phyloP scores from a whole-genome alignment of 495 filamentous ascomycete species.

The Aspergillus steynii region DNA sequence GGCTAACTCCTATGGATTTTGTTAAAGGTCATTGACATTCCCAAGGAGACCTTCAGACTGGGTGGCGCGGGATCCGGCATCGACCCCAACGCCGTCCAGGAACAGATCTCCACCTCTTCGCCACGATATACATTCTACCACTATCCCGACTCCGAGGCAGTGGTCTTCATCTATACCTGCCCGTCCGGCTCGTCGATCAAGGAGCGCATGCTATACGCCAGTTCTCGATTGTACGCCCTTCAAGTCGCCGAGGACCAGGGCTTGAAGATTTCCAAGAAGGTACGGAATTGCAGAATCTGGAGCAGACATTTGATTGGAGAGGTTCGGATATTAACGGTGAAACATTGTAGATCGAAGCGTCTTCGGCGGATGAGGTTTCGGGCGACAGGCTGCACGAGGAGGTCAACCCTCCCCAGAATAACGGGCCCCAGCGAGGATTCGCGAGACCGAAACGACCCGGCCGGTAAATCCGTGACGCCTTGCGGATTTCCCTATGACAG shows the following conservation, averaged over 20 bases:
- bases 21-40: slow-evolving; percentile 58
- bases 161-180: slow-evolving; percentile 95
- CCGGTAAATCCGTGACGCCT: slow-evolving; percentile 29
- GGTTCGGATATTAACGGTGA: slow-evolving; percentile 12
- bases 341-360: slow-evolving; percentile 58
- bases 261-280: slow-evolving; percentile 73
- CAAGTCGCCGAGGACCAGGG: slow-evolving; percentile 68
- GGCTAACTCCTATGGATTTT: slow-evolving; percentile 26
- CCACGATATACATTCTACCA: slow-evolving; percentile 92
- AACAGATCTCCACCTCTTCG: slow-evolving; percentile 72
- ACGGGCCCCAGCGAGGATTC: slow-evolving; percentile 67
- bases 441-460: slow-evolving; percentile 89
- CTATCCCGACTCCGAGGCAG: slow-evolving; percentile 60
- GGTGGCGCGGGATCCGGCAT: slow-evolving; percentile 54
- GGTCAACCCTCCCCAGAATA: slow-evolving; percentile 68
- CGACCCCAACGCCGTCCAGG: slow-evolving; percentile 52
- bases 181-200: slow-evolving; percentile 79
- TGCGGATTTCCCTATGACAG: neutral
- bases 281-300: slow-evolving; percentile 25
- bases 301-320: slow-evolving; percentile 10
- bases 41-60: slow-evolving; percentile 76
- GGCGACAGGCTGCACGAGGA: slow-evolving; percentile 69
- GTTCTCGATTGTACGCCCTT: slow-evolving; percentile 72
- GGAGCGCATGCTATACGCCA: slow-evolving; percentile 92
- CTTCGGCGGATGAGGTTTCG: slow-evolving; percentile 75